Evolutionary conservation across 768 basidiomycete species (phyloP), one percentile per base, ranked within the genome.

Genomic region (Trametes cubensis): DNA sequence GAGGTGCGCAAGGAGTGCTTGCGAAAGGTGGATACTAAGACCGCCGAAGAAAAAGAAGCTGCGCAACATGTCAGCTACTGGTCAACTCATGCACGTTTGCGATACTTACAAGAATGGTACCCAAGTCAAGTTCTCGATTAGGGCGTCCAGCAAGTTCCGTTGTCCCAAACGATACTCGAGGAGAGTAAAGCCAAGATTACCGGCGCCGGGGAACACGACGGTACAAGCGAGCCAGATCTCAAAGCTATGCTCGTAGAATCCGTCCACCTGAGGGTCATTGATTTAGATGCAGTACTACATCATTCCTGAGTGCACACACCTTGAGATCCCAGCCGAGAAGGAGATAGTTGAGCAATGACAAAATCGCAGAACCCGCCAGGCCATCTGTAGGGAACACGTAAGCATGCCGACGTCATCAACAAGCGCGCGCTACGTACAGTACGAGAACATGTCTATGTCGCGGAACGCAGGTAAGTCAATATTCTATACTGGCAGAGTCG

Each of bases 141-240:
- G 63, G 1, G 83, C 73, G 4, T 78, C 76, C 44, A 81, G 65
- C 15, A 87, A 67, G 61, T 80, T 81, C 41, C 82, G 78, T 23
- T 80, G 78, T 11, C 87, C 86, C 18, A 89, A 76, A 6, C 86
- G 83, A 69, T 89, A 88, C 71, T 90, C 87, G n/a, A 87, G 79
- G 25, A 89, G 71, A n/a, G 87, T 87, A 73, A 80, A 89, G 0
- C 84, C 83, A 34, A 88, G 53, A 64, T 92, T 91, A 38, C 88
- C 87, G 0, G 85, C 80, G 44, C 82, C 83, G 3, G 88, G 87
- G 77, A 87, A 79, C 47, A 91, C 84, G 55, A 89, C 81, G 7
- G 83, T 85, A 68, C 87, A 87, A 1, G 89, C 86, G 15, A 92
- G 76, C 81, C 86, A 88, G 63, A 91, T 85, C 71, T 90, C 85